Base-by-base conservation (phyloP, 2,329 filamentous ascomycete genomes). In the Epichloe elymi region DNA sequence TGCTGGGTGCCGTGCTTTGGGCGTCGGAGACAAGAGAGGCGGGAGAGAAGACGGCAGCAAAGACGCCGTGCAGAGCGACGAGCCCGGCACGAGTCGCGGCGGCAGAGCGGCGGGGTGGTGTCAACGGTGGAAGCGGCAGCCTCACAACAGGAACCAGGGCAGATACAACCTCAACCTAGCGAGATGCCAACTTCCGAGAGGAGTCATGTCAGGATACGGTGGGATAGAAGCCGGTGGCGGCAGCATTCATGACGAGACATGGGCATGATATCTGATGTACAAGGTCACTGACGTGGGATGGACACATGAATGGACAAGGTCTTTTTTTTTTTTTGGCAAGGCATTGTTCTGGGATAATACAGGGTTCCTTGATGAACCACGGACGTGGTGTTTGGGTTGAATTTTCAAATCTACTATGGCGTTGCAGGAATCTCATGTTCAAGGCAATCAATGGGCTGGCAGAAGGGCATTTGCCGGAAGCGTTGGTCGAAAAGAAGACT, bases 1-100 rank as follows among this genome's bases (percentile, higher is more conserved):
- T 66, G 64, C 50, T 66, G 64, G 64, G 58, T 64, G 38, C 64
- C 64, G 33, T 66, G 64, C 48, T 62, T 62, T 39, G 51, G 54
- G 33, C 55, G 54, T 49, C 56, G 57, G 14, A 30, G 41, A 17
- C 41, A 11, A 4, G 20, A 44, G 36, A 52, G 51, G 42, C 56
- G 54, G 19, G 38, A 46, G 40, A 41, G 46, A 17, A 46, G 42
- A 20, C 33, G 44, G 15, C 26, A 23, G 40, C n/a, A 19, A 30
- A 19, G 23, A 23, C 17, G 36, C n/a, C 15, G 23, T 19, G 40
- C 40, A 17, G 40, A 26, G 40, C 17, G 17, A 15, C 40, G 40
- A 11, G 40, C 40, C 3, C n/a, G 10, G 38, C 38, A 19, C 6
- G 30, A 37, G 26, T 30, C 26, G 46, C 14, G 14, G 46, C 14